Conservation (phyloP, 108 stramenopile species). For the Ochromonas danica region DNA sequence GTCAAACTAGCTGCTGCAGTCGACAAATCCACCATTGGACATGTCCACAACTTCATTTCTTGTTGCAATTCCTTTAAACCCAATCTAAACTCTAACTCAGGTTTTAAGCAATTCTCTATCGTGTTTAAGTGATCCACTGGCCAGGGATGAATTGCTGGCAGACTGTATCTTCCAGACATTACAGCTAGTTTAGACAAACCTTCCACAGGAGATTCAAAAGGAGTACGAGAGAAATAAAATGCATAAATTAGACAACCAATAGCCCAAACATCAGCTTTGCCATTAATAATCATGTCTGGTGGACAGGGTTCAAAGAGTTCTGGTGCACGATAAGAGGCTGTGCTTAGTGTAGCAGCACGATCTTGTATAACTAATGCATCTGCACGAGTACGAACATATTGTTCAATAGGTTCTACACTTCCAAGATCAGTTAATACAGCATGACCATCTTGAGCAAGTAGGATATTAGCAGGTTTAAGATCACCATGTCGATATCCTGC, state of each 20-base stretch:
- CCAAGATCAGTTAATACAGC: conserved; percentile 36
- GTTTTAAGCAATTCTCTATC: background rate
- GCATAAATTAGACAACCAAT: conserved; percentile 83
- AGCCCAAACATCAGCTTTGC: conserved; percentile 87
- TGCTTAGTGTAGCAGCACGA: conserved; percentile 52
- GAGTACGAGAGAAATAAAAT: conserved; percentile 59
- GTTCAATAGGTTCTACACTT: background rate
- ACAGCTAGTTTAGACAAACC: conserved; percentile 30
- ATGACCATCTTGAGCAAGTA: background rate
- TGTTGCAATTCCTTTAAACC: background rate
- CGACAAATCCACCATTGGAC: conserved; percentile 6
- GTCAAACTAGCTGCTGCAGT: background rate
- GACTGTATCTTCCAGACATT: background rate
- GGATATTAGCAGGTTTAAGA: conserved; percentile 31
- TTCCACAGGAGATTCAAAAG: conserved; percentile 30
- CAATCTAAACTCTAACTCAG: background rate
- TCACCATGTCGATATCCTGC: conserved; percentile 33
- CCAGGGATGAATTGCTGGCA: background rate
- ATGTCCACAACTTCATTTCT: background rate
- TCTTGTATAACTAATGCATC: conserved; percentile 10
- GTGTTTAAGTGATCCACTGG: background rate
- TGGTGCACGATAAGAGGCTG: conserved; percentile 90
- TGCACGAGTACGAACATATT: background rate
- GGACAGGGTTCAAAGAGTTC: conserved; percentile 94
- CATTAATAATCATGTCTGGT: conserved; percentile 72